Percentiles rank a stretch among this genome's conserved stretches.
Conservation (phyloP, 2,329 filamentous ascomycete species). For the Acrodontium crateriforme region DNA sequence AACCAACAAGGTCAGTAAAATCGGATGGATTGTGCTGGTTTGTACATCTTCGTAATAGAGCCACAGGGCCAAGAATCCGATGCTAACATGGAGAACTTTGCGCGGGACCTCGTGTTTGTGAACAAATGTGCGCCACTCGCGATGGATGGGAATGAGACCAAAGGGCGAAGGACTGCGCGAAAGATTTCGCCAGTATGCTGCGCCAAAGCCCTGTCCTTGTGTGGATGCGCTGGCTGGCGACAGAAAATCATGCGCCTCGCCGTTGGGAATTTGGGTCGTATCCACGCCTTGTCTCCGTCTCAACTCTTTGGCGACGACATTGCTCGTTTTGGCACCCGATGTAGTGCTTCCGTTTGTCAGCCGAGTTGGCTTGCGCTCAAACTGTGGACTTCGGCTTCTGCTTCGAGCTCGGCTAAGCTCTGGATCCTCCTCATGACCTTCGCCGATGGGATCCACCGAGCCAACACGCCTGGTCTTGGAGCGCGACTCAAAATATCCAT, state of each 20-base stretch:
- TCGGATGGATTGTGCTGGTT: slow-evolving; percentile 64
- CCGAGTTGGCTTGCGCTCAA: slow-evolving; percentile 16
- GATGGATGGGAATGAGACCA: slow-evolving; percentile 87
- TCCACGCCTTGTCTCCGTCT: too few relatives aligned
- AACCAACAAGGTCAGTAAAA: slow-evolving; percentile 64
- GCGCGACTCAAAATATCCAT: slow-evolving; percentile 61
- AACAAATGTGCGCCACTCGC: slow-evolving; percentile 75
- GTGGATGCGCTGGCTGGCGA: slow-evolving; percentile 17
- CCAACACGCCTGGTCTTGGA: slow-evolving; percentile 50
- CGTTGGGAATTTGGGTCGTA: slow-evolving; percentile 5
- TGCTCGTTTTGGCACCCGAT: slow-evolving; percentile 7
- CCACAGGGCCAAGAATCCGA: slow-evolving; percentile 83
- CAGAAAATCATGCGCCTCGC: slow-evolving; percentile 15
- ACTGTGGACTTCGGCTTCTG: slow-evolving; percentile 55
- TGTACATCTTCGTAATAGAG: slow-evolving; percentile 73
- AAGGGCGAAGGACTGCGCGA: slow-evolving; percentile 86
- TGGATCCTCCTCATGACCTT: slow-evolving; percentile 31
- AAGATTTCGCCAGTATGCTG: slow-evolving; percentile 73
- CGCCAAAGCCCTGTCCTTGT: slow-evolving; percentile 42
- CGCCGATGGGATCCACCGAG: slow-evolving; percentile 26
- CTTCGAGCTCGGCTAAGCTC: slow-evolving; percentile 47
- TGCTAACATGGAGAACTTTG: slow-evolving; percentile 86
- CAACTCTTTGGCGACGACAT: slow-evolving; percentile 18
- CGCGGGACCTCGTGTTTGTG: slow-evolving; percentile 95
- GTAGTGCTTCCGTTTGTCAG: slow-evolving; percentile 13